These are phyloP conservation scores for Austroboletus eburneus DNA, from an alignment of 768 basidiomycete species.

Conservation along the genomic window DNA sequence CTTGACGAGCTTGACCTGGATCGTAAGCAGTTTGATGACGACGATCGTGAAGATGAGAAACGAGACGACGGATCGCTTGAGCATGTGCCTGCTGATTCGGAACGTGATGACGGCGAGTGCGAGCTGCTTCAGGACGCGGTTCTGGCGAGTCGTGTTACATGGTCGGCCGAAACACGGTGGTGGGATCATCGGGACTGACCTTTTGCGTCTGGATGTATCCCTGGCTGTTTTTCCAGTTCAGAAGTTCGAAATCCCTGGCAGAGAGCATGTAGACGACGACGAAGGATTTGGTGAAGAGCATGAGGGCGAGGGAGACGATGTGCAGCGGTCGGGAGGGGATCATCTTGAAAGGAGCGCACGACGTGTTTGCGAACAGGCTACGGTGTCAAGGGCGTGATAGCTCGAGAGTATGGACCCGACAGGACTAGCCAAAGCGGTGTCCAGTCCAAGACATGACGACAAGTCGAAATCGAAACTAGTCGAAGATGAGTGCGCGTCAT, in stretches of 20 bases:
- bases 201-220: conserved; percentile 18
- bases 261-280: conserved; percentile 20
- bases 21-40: conserved; percentile 25
- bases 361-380: not conserved
- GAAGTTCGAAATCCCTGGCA: conserved; percentile 14
- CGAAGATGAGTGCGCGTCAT: too few relatives aligned
- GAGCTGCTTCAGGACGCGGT: conserved; percentile 20
- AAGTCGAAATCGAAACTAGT: not conserved
- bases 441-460: conserved; percentile 9
- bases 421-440: conserved; percentile 1
- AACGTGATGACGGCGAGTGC: conserved; percentile 26
- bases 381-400: not conserved
- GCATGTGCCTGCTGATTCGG: conserved; percentile 25
- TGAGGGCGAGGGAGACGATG: conserved; percentile 9
- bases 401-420: conserved; percentile 1
- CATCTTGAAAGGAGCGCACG: conserved; percentile 11
- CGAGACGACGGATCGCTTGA: conserved; percentile 27
- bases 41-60: conserved; percentile 30
- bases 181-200: conserved; percentile 12
- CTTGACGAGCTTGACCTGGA: conserved; percentile 29
- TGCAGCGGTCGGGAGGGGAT: conserved; percentile 11
- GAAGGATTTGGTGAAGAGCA: conserved; percentile 19
- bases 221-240: conserved; percentile 15
- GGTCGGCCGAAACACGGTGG: too few relatives aligned
- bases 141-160: conserved; percentile 5